Base-by-base conservation (phyloP, 1,284 basidiomycete species). In the Moesziomyces antarcticus region DNA sequence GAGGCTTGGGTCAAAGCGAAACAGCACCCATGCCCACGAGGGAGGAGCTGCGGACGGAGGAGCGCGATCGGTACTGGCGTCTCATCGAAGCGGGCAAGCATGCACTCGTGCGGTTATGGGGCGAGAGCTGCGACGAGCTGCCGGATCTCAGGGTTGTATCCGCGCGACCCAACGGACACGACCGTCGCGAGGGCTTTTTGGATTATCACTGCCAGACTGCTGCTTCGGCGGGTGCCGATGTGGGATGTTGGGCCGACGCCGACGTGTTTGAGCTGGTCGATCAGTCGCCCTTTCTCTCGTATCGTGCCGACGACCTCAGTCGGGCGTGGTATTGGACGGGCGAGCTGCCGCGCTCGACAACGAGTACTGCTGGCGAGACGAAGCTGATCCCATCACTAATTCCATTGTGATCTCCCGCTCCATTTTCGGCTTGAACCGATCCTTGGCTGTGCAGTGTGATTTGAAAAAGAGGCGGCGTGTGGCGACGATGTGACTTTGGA, bases 201-300 rank as follows among this genome's bases (percentile, higher is more conserved):
- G 73, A 75, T 44, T 75, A 67, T 27, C 56, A 57, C 50, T 73
- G 67, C 25, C 66, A 75, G 47, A 21, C 42, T 7, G 14, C 37
- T 5, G 37, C 30, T 1, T 13, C 14, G 46, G 22, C n/a, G 22
- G 43, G 46, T 18, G 49, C 46, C 3, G 62, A 66, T 16, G 57
- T 71, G 5, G 68, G 68, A 21, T 65, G 62, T 40, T 71, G 62
- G 56, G 66, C 66, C 16, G 66, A 69, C 56, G 48, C 66, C 6
- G 66, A 69, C 37, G 52, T 69, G n/a, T 69, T 69, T 43, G 57
- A 51, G 21, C 66, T 69, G 16, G 56, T 69, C 24, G 14, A 37
- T 8, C 27, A 45, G 27, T 60, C 60, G 49, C 60, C 66, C 14
- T 56, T 42, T 22, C 60, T 69, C 33, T 63, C 66, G 0, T 69